Evolutionary conservation across 2,329 filamentous ascomycete genomes (phyloP).

Genomic region (Ceratocystis variospora): DNA sequence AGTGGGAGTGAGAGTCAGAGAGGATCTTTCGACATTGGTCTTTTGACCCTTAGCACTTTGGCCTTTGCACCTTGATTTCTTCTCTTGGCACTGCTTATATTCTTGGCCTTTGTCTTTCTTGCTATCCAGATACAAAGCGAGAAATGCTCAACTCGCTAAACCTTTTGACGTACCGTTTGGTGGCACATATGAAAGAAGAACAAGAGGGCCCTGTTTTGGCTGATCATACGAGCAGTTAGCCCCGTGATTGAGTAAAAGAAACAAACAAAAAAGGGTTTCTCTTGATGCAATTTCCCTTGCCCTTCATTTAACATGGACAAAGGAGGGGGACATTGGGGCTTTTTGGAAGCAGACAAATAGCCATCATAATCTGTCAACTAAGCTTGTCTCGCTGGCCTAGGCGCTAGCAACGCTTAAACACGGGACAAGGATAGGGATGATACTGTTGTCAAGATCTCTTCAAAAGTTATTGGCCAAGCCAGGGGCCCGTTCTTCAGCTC

Average conservation of each 20-base stretch:
- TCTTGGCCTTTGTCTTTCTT: no score
- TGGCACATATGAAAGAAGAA: neutral
- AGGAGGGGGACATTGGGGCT: neutral
- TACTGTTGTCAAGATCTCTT: neutral
- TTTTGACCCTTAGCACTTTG: neutral
- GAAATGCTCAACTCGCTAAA: neutral
- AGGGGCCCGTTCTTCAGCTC: no score
- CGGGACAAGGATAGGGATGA: neutral
- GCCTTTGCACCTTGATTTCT: neutral
- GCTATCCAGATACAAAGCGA: no score
- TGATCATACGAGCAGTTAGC: neutral
- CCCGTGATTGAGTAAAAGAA: neutral
- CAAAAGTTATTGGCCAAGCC: neutral
- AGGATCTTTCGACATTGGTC: neutral
- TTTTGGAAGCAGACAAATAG: neutral
- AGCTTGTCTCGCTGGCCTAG: neutral
- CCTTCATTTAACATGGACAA: neutral
- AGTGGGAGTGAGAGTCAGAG: neutral
- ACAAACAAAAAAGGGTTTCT: neutral
- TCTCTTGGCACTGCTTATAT: neutral
- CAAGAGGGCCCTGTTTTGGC: neutral
- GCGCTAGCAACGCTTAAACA: neutral
- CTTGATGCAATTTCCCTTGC: neutral
- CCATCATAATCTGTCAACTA: neutral
- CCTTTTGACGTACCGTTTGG: neutral